Conservation (phyloP, 2,329 filamentous ascomycete species). For the Aspergillus sp. region DNA sequence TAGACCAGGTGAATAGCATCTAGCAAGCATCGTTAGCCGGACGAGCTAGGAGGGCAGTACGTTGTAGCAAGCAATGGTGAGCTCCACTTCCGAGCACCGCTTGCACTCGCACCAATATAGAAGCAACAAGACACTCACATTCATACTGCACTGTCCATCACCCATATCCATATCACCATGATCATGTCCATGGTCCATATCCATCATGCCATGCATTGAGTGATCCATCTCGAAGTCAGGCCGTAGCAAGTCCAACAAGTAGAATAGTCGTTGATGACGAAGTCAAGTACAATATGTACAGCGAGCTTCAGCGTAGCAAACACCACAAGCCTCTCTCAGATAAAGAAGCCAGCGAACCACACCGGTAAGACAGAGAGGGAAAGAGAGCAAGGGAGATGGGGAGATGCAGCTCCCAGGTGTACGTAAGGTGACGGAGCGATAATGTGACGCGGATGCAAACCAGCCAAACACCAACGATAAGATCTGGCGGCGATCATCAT, state of each 20-base stretch:
- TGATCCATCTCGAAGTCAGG: conserved; percentile 35
- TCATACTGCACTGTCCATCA: conserved; percentile 77
- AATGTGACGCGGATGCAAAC: conserved; percentile 35
- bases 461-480: conserved; percentile 34
- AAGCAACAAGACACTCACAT: conserved; percentile 57
- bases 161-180: conserved; percentile 62
- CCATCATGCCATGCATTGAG: conserved; percentile 36
- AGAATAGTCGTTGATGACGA: not conserved
- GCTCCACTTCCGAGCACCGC: not conserved
- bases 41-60: not conserved
- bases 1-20: conserved; percentile 99
- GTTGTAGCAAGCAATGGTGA: no score
- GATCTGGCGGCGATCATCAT: conserved; percentile 14
- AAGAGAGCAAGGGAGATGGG: not conserved
- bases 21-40: conserved; percentile 40
- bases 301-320: conserved; percentile 10
- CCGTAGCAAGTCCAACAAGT: not conserved
- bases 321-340: not conserved
- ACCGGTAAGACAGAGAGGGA: not conserved
- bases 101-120: not conserved
- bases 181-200: conserved; percentile 47
- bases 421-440: conserved; percentile 11
- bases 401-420: not conserved
- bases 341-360: not conserved
- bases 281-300: not conserved